phyloP scores from a whole-genome alignment of 108 stramenopile genomes.

The Fragilaria radians region DNA sequence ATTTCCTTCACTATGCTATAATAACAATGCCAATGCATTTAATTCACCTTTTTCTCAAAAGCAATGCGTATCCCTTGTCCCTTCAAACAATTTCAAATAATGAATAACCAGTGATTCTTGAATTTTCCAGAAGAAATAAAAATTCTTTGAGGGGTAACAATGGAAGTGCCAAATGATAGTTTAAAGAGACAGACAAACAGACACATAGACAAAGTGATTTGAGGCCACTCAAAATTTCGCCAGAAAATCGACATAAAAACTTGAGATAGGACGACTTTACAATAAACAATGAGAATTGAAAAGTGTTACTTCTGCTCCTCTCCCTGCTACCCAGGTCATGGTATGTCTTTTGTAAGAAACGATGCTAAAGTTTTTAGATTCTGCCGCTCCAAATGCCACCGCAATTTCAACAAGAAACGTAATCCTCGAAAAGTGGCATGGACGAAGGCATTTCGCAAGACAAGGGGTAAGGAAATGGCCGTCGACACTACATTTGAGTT shows the following conservation, averaged over 20 bases:
- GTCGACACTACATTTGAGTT: constrained; percentile 98
- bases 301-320: constrained; percentile 97
- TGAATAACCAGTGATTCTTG: too few species aligned
- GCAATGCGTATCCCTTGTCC: too few species aligned
- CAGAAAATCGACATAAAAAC: not conserved
- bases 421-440: constrained; percentile 98
- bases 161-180: too few species aligned
- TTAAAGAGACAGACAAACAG: too few species aligned
- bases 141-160: too few species aligned
- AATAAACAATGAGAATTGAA: constrained; percentile 84
- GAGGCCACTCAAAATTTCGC: not conserved
- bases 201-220: too few species aligned
- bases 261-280: not conserved
- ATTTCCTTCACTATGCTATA: too few species aligned
- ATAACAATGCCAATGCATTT: too few species aligned
- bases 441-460: constrained; percentile 98
- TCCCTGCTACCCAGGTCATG: constrained; percentile 98
- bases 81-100: too few species aligned
- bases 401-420: constrained; percentile 97
- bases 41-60: too few species aligned
- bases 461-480: constrained; percentile 93
- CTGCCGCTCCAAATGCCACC: constrained; percentile 99
- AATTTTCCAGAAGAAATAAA: too few species aligned
- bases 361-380: constrained; percentile 97
- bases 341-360: constrained; percentile 95